These are phyloP conservation scores for Actinidia chinensis DNA, from an alignment of 179 eudicot species.

Conservation along the genomic window DNA sequence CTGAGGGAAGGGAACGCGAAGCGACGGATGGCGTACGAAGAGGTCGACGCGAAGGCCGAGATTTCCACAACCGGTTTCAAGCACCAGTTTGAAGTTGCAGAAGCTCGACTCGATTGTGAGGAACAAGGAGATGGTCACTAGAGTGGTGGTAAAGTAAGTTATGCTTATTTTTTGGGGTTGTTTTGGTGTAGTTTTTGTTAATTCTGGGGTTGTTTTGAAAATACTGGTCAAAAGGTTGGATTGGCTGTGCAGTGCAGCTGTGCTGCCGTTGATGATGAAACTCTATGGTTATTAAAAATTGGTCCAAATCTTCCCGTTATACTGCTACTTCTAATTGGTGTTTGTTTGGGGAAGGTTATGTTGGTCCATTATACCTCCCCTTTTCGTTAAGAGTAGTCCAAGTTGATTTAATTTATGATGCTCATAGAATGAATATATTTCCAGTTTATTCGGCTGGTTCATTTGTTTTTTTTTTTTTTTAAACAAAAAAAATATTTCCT, in stretches of 20 bases:
- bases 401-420: not conserved
- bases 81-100: slow-evolving; percentile 71
- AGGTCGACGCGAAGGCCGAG: slow-evolving; percentile 78
- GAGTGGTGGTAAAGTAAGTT: slow-evolving; percentile 28
- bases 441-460: not conserved
- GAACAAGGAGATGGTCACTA: slow-evolving; percentile 43
- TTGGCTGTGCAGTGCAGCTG: not conserved
- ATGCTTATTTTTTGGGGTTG: not conserved
- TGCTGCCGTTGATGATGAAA: not conserved
- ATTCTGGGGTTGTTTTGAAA: slow-evolving; percentile 5
- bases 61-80: slow-evolving; percentile 67
- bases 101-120: slow-evolving; percentile 64
- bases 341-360: not conserved
- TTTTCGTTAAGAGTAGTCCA: not conserved
- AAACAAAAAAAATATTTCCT: too few species aligned
- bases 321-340: not conserved
- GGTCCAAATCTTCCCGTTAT: slow-evolving; percentile 17
- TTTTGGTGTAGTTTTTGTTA: not conserved
- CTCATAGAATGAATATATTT: not conserved
- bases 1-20: slow-evolving; percentile 30
- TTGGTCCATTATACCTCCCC: slow-evolving; percentile 5
- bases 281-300: not conserved
- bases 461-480: not conserved
- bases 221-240: not conserved
- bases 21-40: slow-evolving; percentile 38